Percentiles rank a stretch among this genome's conserved stretches.
Evolutionary conservation across 192 early-diverging fungal species (phyloP).

Genomic region (Phlyctochytrium arcticum): DNA sequence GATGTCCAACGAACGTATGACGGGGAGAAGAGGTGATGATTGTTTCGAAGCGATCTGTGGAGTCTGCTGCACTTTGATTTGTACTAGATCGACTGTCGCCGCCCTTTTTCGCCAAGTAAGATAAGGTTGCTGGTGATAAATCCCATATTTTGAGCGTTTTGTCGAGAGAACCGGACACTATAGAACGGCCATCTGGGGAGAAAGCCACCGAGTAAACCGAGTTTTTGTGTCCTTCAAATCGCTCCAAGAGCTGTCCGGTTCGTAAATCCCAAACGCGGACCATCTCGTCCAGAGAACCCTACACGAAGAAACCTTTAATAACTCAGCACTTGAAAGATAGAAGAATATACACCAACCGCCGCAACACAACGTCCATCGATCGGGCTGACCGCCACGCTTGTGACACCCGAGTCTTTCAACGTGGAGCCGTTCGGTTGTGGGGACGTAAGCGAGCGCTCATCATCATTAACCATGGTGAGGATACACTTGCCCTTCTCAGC

Average conservation of each 20-base stretch:
- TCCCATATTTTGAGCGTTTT: constrained; percentile 93
- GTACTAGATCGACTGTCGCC: background rate
- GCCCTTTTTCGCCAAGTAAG: constrained; percentile 1
- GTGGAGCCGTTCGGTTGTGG: constrained; percentile 11
- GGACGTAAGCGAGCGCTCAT: constrained; percentile 31
- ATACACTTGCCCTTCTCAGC: constrained; percentile 71
- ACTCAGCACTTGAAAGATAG: background rate
- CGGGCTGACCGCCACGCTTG: constrained; percentile 89
- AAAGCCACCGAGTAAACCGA: constrained; percentile 96
- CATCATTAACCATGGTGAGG: constrained; percentile 72
- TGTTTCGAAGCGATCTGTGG: constrained; percentile 7
- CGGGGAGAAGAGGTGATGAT: constrained; percentile 38
- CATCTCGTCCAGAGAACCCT: constrained; percentile 88
- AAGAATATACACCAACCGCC: constrained; percentile 39
- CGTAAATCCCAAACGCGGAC: constrained; percentile 88
- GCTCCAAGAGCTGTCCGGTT: constrained; percentile 75
- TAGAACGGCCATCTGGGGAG: constrained; percentile 83
- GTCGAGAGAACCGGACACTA: constrained; percentile 90
- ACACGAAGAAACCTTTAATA: background rate
- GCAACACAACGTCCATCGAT: constrained; percentile 77
- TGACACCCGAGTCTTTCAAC: constrained; percentile 88
- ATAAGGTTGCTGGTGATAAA: constrained; percentile 36
- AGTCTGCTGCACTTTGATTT: background rate
- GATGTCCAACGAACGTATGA: constrained; percentile 64
- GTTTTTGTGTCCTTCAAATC: constrained; percentile 92